Evolutionary conservation across 441 rosid species (phyloP).

Genomic region (Pelargonium cotyledonis): DNA sequence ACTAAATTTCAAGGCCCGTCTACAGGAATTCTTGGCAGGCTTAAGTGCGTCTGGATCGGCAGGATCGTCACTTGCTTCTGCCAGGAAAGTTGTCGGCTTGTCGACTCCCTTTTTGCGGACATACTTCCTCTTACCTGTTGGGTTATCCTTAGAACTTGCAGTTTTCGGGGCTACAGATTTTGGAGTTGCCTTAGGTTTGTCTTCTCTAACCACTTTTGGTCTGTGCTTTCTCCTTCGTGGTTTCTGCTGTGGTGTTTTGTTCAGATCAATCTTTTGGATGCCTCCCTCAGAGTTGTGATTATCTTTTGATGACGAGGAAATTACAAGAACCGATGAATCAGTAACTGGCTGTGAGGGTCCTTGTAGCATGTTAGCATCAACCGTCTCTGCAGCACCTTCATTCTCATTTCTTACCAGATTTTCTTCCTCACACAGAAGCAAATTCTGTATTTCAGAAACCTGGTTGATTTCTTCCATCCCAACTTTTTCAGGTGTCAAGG

Average conservation of each 20-base stretch:
- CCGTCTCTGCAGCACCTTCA: constrained; percentile 25
- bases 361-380: constrained; percentile 11
- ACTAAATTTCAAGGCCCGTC: constrained; percentile 45
- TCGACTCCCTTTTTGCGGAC: constrained; percentile 31
- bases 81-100: constrained; percentile 23
- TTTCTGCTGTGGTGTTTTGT: constrained; percentile 23
- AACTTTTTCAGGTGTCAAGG: constrained; percentile 50
- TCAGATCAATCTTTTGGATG: constrained; percentile 14
- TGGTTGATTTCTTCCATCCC: constrained; percentile 17
- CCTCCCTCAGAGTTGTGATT: constrained; percentile 33
- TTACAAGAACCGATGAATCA: constrained; percentile 26
- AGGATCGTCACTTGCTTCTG: constrained; percentile 26
- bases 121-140: constrained; percentile 42
- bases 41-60: constrained; percentile 24
- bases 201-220: constrained; percentile 24
- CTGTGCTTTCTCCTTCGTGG: constrained; percentile 24
- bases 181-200: constrained; percentile 9
- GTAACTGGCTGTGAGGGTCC: constrained; percentile 23
- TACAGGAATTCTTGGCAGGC: constrained; percentile 37
- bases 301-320: constrained; percentile 22
- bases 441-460: constrained; percentile 21
- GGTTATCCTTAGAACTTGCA: constrained; percentile 24
- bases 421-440: constrained; percentile 18
- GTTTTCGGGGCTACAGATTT: constrained; percentile 4
- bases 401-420: constrained; percentile 21